Conservation (phyloP, 2,329 filamentous ascomycete species). For the Chrysoporthe cubensis region DNA sequence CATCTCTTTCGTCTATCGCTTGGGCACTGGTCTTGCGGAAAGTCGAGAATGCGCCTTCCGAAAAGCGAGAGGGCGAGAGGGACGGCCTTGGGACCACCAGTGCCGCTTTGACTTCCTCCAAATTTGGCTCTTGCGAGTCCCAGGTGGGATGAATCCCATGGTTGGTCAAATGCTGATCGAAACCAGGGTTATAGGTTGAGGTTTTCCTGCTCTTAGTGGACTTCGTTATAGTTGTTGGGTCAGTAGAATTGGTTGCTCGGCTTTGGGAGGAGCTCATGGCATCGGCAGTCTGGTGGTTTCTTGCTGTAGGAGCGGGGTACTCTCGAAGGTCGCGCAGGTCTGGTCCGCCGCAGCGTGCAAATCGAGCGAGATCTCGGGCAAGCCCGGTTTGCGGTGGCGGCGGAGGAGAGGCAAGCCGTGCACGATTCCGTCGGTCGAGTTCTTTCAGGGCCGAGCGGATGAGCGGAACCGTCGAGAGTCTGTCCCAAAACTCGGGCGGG, state of each 20-base stretch:
- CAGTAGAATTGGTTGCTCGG: constrained; percentile 28
- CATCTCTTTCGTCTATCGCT: constrained; percentile 41
- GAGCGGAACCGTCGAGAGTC: too few species aligned
- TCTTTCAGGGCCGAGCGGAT: constrained; percentile 1
- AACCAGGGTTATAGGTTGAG: constrained; percentile 39
- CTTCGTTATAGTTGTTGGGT: constrained; percentile 29
- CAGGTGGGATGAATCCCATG: constrained; percentile 36
- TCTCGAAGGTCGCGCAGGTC: constrained; percentile 34
- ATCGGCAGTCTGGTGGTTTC: not conserved
- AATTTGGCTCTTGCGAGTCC: constrained; percentile 38
- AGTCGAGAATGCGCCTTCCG: constrained; percentile 35
- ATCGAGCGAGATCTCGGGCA: constrained; percentile 26
- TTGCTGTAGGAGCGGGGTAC: constrained; percentile 10
- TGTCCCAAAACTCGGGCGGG: too few species aligned
- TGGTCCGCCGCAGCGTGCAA: constrained; percentile 35
- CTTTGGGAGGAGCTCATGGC: constrained; percentile 27
- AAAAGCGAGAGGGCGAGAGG: constrained; percentile 42
- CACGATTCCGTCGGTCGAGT: not conserved
- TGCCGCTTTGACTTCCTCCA: constrained; percentile 36
- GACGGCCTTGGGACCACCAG: constrained; percentile 37
- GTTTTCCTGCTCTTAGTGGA: constrained; percentile 35
- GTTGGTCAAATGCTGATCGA: constrained; percentile 44
- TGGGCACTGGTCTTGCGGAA: constrained; percentile 37
- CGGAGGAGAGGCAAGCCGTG: not conserved
- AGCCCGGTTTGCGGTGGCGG: not conserved